Base-by-base conservation (phyloP, 164 flowering plant species). In the Tinospora cordifolia region DNA sequence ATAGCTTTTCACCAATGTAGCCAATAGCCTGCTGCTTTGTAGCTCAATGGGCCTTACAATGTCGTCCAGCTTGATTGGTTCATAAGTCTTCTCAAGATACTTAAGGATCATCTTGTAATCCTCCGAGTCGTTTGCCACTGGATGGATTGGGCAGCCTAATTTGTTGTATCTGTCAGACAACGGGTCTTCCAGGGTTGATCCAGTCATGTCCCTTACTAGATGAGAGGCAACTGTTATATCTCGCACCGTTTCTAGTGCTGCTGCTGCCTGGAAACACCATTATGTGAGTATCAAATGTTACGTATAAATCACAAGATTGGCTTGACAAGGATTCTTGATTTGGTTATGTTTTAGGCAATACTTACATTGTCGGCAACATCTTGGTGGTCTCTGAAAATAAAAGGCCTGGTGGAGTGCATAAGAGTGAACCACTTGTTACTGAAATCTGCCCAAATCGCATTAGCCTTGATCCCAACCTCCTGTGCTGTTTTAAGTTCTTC, bases 331-430 rank as follows among this genome's bases (percentile, higher is more conserved):
- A 54, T 21, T 54, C 60, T 54, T 54, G 47, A 44, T 54, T 21
- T 10, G 9, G 22, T 54, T 54, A 54, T 30, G n/a, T 54, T 21
- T 54, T 8, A n/a, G 47, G 14, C 14, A 44, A 9, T 14, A 66
- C 81, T 83, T 81, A 90, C 98, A 75, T 88, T 81, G 22, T 93
- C 97, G 8, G 95, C 93, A 38, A 90, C 69, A 40, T 93, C 93
- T 8, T 77, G 72, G 62, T 71, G 74, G 66, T 85, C 86, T 39
- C 75, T 76, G 36, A 90, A 82, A 74, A 83, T 79, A 51, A 85
- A 85, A 34, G 93, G 96, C 70, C 96, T 78, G 0, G 88, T 86
- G 0, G 92, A 82, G 2, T 75, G 97, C 86, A 88, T 51, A 0
- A 91, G 83, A 19, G 88, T 87, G 70, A 91, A 91, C 90, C 95